Evolutionary conservation across 345 rosid genomes (phyloP).

Genomic region (Iberis pinnata): DNA sequence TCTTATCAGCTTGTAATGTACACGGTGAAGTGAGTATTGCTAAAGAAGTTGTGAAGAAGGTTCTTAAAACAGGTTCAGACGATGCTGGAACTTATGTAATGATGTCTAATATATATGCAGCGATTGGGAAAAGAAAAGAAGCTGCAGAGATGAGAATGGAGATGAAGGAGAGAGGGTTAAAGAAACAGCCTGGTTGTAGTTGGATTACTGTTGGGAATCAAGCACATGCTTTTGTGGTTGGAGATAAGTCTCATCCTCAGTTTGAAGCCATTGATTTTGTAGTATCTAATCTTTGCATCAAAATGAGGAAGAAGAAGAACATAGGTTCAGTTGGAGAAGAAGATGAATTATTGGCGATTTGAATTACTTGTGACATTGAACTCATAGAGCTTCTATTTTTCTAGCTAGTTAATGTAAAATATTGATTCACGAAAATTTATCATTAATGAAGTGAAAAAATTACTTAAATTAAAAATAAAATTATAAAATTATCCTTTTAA

Average conservation of each 20-base stretch:
- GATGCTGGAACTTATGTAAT: slow-evolving; percentile 46
- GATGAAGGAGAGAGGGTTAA: slow-evolving; percentile 60
- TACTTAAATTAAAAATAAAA: no score
- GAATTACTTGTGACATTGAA: slow-evolving; percentile 19
- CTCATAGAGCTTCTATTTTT: no score
- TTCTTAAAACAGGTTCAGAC: slow-evolving; percentile 43
- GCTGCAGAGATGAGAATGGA: slow-evolving; percentile 43
- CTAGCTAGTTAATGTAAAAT: no score
- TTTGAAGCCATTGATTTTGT: slow-evolving; percentile 31
- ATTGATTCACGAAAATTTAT: no score
- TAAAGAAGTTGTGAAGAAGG: slow-evolving; percentile 42
- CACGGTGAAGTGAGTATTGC: slow-evolving; percentile 46
- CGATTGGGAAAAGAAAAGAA: slow-evolving; percentile 43
- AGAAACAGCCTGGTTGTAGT: slow-evolving; percentile 75
- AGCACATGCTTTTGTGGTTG: slow-evolving; percentile 46
- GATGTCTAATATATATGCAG: slow-evolving; percentile 57
- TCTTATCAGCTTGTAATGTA: slow-evolving; percentile 56
- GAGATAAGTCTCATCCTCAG: slow-evolving; percentile 44
- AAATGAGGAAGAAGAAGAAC: slow-evolving; percentile 37
- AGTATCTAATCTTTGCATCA: slow-evolving; percentile 36
- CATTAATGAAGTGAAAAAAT: no score
- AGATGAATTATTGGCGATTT: slow-evolving; percentile 15
- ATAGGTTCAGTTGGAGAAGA: slow-evolving; percentile 6
- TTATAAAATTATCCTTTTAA: no score
- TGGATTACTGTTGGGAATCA: slow-evolving; percentile 50